Evolutionary conservation across 306 rosid species (phyloP).

Genomic region (Rosa lucieae): DNA sequence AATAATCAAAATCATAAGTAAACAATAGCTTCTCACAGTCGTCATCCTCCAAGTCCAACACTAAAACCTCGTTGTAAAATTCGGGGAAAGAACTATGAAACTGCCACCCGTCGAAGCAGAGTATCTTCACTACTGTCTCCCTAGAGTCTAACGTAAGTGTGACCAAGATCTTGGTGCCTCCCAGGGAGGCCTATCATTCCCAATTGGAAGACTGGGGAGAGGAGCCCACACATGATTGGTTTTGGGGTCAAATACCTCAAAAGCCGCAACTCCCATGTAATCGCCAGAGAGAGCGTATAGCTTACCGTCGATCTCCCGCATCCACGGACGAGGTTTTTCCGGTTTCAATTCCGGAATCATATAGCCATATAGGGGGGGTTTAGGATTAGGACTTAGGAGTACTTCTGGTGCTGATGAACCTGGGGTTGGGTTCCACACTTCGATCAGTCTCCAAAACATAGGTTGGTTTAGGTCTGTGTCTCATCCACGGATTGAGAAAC

Average conservation of each 20-base stretch:
- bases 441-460: not conserved
- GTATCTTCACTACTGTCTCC: not conserved
- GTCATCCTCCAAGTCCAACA: not conserved
- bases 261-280: no score
- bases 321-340: accelerated
- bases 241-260: not conserved
- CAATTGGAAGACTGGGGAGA: not conserved
- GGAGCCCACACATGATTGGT: not conserved
- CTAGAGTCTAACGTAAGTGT: no score
- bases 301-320: not conserved
- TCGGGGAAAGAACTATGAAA: no score
- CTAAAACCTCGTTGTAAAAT: not conserved
- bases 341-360: not conserved
- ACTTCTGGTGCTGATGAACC: not conserved
- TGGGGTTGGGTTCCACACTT: not conserved
- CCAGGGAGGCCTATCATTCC: not conserved
- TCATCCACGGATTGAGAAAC: no score
- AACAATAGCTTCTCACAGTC: not conserved
- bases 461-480: not conserved
- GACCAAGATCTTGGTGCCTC: not conserved
- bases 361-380: no score
- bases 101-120: not conserved
- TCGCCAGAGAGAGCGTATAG: not conserved
- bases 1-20: not conserved
- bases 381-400: no score